phyloP scores from a whole-genome alignment of 352 stramenopile genomes.

The Phytophthora sp. region DNA sequence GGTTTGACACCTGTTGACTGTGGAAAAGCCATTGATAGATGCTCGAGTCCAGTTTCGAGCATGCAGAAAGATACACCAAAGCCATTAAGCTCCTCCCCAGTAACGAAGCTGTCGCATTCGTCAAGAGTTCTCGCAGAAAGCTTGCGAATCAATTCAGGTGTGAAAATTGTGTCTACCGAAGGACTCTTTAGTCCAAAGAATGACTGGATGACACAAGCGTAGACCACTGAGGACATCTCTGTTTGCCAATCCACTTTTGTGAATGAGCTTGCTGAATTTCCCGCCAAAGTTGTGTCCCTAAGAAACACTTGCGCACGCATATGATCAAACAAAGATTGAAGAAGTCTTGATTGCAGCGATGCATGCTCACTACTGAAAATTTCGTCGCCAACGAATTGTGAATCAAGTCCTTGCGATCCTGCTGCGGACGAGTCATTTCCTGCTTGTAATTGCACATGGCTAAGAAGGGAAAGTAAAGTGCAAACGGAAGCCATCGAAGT shows the following conservation, averaged over 20 bases:
- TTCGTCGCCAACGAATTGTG: slow-evolving; percentile 10
- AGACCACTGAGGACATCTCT: slow-evolving; percentile 42
- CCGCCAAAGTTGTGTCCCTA: slow-evolving; percentile 7
- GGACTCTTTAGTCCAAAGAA: slow-evolving; percentile 38
- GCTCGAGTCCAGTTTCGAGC: slow-evolving; percentile 39
- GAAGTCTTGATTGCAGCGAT: slow-evolving; percentile 33
- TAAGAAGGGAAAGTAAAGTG: slow-evolving; percentile 38
- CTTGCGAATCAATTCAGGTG: slow-evolving; percentile 46
- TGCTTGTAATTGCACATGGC: slow-evolving; percentile 34
- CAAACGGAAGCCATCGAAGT: slow-evolving; percentile 44
- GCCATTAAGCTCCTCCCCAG: slow-evolving; percentile 47
- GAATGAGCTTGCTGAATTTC: slow-evolving; percentile 22
- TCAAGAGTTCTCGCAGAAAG: slow-evolving; percentile 35
- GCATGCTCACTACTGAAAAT: slow-evolving; percentile 19
- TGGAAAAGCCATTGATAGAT: slow-evolving; percentile 36
- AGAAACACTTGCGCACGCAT: slow-evolving; percentile 42
- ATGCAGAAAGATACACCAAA: slow-evolving; percentile 63
- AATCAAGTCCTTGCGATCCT: slow-evolving; percentile 7
- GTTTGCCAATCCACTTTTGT: slow-evolving; percentile 45
- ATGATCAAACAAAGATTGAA: slow-evolving; percentile 49
- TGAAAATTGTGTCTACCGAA: slow-evolving; percentile 21
- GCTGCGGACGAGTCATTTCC: not conserved
- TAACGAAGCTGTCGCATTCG: slow-evolving; percentile 26
- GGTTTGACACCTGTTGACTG: slow-evolving; percentile 27
- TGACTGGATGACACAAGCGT: slow-evolving; percentile 43